These are phyloP conservation scores for Nasturtium officinale DNA, from an alignment of 345 rosid genomes.

Conservation along the genomic window DNA sequence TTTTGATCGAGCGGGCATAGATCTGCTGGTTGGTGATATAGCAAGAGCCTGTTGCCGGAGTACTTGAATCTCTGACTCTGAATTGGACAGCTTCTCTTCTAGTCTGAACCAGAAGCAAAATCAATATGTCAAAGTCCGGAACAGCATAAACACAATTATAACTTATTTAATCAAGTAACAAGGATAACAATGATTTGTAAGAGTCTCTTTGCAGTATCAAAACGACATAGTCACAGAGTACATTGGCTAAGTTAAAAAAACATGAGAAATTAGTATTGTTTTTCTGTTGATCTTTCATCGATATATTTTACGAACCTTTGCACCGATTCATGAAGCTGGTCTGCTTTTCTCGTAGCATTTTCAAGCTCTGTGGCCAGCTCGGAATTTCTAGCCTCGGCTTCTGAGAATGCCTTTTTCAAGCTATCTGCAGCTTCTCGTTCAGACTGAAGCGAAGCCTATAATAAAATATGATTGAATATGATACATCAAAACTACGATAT, in stretches of 20 bases:
- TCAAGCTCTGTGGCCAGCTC: constrained; percentile 79
- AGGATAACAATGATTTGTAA: constrained; percentile 13
- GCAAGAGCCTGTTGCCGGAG: constrained; percentile 96
- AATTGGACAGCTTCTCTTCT: constrained; percentile 94
- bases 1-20: constrained; percentile 67
- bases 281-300: constrained; percentile 2
- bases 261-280: background rate
- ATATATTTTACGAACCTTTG: constrained; percentile 75
- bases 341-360: constrained; percentile 72
- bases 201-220: constrained; percentile 7
- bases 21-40: constrained; percentile 89
- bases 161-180: constrained; percentile 5
- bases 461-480: background rate
- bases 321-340: constrained; percentile 90
- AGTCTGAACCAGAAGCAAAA: constrained; percentile 55
- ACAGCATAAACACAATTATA: background rate
- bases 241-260: constrained; percentile 6
- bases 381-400: constrained; percentile 67
- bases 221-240: constrained; percentile 8
- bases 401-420: constrained; percentile 59
- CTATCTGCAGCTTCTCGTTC: constrained; percentile 69
- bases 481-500: background rate
- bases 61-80: constrained; percentile 97
- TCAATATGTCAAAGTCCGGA: constrained; percentile 24
- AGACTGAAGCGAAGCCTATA: constrained; percentile 69